phyloP scores from a whole-genome alignment of 1,284 basidiomycete species.

The Cutaneotrichosporon sp. region DNA sequence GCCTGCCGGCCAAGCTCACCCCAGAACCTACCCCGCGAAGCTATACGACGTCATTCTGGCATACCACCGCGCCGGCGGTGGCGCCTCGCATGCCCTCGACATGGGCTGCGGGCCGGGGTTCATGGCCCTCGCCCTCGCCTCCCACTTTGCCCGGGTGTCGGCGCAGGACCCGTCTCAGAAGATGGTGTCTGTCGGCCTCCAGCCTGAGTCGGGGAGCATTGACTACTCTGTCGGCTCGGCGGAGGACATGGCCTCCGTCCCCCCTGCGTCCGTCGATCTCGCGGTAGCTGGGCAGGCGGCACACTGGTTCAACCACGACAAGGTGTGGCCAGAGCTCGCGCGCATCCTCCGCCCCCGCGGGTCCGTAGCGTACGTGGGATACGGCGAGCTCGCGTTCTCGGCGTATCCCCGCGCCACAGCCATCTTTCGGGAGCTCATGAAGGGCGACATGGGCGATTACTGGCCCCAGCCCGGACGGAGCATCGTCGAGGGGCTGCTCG shows the following conservation, averaged over 20 bases:
- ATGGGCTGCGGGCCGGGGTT: slow-evolving; percentile 76
- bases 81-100: slow-evolving; percentile 58
- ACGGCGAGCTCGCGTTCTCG: slow-evolving; percentile 74
- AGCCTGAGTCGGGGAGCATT: slow-evolving; percentile 45
- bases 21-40: slow-evolving; percentile 34
- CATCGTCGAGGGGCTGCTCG: slow-evolving; percentile 70
- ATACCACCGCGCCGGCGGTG: slow-evolving; percentile 30
- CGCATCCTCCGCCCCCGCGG: slow-evolving; percentile 68
- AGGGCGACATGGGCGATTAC: slow-evolving; percentile 64
- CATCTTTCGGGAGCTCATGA: slow-evolving; percentile 56
- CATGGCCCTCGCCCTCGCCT: slow-evolving; percentile 62
- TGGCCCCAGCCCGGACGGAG: slow-evolving; percentile 79
- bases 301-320: slow-evolving; percentile 81
- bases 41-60: slow-evolving; percentile 35
- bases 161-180: slow-evolving; percentile 71
- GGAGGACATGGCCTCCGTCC: slow-evolving; percentile 29
- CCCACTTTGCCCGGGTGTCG: slow-evolving; percentile 62
- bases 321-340: slow-evolving; percentile 68
- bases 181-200: slow-evolving; percentile 69
- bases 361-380: slow-evolving; percentile 75
- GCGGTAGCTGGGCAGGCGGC: slow-evolving; percentile 77
- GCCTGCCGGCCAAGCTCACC: slow-evolving; percentile 18
- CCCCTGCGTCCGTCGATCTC: slow-evolving; percentile 67
- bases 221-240: slow-evolving; percentile 53
- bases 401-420: slow-evolving; percentile 62